phyloP scores from a whole-genome alignment of 2,329 filamentous ascomycete species.

The Rosellinia necatrix region DNA sequence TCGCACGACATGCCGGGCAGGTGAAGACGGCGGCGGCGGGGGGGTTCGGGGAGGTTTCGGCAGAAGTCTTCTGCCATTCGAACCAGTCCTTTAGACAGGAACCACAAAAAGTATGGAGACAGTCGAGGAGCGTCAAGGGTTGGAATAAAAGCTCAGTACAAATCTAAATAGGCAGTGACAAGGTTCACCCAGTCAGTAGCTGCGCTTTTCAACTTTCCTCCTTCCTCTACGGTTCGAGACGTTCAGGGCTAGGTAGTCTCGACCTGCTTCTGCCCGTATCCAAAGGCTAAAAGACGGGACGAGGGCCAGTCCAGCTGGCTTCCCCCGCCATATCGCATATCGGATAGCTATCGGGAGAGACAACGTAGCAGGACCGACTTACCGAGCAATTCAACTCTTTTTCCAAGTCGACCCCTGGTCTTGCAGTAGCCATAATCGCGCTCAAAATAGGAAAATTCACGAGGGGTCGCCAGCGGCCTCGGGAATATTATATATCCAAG shows the following conservation, averaged over 20 bases:
- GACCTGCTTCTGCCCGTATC: background rate
- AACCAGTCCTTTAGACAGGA: slow-evolving; percentile 98
- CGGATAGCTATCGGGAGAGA: slow-evolving; percentile 21
- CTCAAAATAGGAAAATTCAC: slow-evolving; percentile 5
- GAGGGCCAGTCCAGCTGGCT: background rate
- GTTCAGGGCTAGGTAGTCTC: no score
- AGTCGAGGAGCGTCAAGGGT: slow-evolving; percentile 88
- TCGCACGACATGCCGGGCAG: slow-evolving; percentile 88
- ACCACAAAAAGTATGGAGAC: slow-evolving; percentile 94
- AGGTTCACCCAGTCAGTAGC: background rate
- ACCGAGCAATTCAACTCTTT: slow-evolving; percentile 95
- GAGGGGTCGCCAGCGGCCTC: background rate
- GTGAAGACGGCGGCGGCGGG: slow-evolving; percentile 67
- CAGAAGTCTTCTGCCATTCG: slow-evolving; percentile 70
- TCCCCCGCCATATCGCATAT: slow-evolving; percentile 20
- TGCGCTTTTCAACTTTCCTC: background rate
- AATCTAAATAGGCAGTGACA: slow-evolving; percentile 64
- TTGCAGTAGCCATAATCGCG: slow-evolving; percentile 54
- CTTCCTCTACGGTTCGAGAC: no score
- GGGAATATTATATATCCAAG: background rate
- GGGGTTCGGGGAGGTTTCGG: slow-evolving; percentile 55
- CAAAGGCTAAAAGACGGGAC: background rate
- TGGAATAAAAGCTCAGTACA: slow-evolving; percentile 95
- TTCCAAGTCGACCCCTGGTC: slow-evolving; percentile 72
- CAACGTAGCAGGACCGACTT: slow-evolving; percentile 47